Conservation (phyloP, 352 stramenopile species). For the Halophytophthora batemanensis region DNA sequence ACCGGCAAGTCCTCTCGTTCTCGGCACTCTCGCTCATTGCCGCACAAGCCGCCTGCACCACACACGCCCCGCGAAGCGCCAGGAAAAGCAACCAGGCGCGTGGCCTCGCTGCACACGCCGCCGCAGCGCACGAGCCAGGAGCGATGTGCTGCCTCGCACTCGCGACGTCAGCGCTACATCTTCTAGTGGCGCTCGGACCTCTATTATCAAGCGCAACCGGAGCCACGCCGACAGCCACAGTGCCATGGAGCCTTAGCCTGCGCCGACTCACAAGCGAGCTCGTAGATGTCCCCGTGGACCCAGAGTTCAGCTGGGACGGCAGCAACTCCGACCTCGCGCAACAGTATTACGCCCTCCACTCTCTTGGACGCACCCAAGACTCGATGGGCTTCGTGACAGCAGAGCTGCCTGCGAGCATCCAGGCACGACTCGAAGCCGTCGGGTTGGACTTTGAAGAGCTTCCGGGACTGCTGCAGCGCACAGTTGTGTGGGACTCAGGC, state of each 20-base stretch:
- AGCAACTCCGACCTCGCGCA: slow-evolving; percentile 20
- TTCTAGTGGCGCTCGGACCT: slow-evolving; percentile 1
- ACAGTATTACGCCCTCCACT: slow-evolving; percentile 15
- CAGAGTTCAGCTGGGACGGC: slow-evolving; percentile 17
- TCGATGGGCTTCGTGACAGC: slow-evolving; percentile 1
- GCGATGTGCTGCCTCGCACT: too few relatives aligned
- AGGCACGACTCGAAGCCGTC: slow-evolving; percentile 5
- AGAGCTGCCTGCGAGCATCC: slow-evolving; percentile 11
- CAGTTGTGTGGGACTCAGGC: slow-evolving; percentile 39
- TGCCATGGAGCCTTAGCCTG: not conserved
- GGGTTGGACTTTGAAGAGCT: slow-evolving; percentile 16
- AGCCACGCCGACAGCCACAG: too few relatives aligned
- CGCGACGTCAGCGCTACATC: not conserved
- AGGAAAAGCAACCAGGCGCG: too few relatives aligned
- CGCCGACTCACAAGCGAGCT: not conserved
- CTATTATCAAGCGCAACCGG: not conserved
- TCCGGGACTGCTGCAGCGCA: slow-evolving; percentile 28
- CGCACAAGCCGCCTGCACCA: too few relatives aligned
- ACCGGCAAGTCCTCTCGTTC: too few relatives aligned
- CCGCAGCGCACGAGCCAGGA: too few relatives aligned
- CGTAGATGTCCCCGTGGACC: slow-evolving; percentile 10
- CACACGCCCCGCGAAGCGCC: too few relatives aligned
- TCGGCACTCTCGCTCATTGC: too few relatives aligned
- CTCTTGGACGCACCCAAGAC: slow-evolving; percentile 1
- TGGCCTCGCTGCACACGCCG: too few relatives aligned